Base-by-base conservation (phyloP, 1,284 basidiomycete species). In the Ceratobasidium sp. region DNA sequence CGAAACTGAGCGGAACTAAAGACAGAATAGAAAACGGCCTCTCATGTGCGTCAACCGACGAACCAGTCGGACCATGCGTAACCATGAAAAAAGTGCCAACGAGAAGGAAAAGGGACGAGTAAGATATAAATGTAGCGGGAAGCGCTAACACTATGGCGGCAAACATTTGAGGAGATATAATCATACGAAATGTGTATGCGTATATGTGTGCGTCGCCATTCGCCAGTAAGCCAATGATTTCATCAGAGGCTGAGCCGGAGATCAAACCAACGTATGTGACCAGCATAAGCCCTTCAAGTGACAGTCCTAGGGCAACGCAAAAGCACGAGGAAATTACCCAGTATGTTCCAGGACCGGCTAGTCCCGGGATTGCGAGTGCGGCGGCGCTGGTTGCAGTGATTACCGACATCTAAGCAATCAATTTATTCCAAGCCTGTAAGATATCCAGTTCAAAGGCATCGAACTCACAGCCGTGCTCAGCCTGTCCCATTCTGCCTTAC, bases 351-450 rank as follows among this genome's bases (percentile, higher is more conserved):
- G 66, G 66, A 17, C 66, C 66, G 15, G 66, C 66, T 23, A 68
- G 44, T 6, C 66, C 48, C 28, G 66, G 66, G n/a, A 68, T 68
- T 9, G 66, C 66, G 7, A 68, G 44, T 15, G 66, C 44, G 4
- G 66, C 66, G 4, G 66, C 66, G 52, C 66, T 68, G 4, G 66
- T 68, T 38, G 66, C 66, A 9, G 66, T 68, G 46, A 68, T 68
- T 23, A 68, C 66, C 12, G 66, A 68, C 50, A 46, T 38, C 66
- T 68, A 33, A 33, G 57, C 26, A 23, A 28, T 2, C 15, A 17
- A 23, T 1, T 38, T 28, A 28, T 38, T 9, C 2, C n/a, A 17
- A 28, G 54, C 26, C 15, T 15, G 17, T 12, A 33, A 48, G 28
- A 42, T 38, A n/a, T 23, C 42, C 13, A 40, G 13, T 10, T 40